Conservation (phyloP, 2,329 filamentous ascomycete species). For the Venturia nashicola region DNA sequence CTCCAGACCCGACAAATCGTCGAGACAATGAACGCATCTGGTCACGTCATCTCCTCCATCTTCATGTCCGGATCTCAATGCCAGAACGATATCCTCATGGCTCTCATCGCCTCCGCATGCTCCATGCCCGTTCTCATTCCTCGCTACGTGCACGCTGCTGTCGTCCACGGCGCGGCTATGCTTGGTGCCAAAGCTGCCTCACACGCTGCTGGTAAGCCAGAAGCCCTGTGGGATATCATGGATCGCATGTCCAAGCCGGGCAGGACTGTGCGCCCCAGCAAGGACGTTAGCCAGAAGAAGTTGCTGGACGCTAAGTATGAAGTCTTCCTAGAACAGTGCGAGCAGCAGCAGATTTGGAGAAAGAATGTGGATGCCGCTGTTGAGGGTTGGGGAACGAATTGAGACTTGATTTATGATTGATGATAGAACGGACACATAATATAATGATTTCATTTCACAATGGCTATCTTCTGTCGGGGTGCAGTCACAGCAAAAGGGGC, state of each 20-base stretch:
- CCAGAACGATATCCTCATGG: constrained; percentile 88
- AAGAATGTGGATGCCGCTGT: constrained; percentile 54
- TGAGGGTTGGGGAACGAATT: constrained; percentile 2
- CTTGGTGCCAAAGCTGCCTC: constrained; percentile 94
- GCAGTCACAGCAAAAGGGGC: too few relatives aligned
- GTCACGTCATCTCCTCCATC: constrained; percentile 79
- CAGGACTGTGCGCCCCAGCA: constrained; percentile 64
- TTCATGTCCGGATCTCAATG: constrained; percentile 99
- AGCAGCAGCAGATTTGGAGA: constrained; percentile 72
- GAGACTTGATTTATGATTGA: neutral
- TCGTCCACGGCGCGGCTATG: constrained; percentile 98
- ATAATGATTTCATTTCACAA: neutral
- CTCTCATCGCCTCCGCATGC: constrained; percentile 80
- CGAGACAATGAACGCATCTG: constrained; percentile 80
- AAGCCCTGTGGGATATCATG: constrained; percentile 94
- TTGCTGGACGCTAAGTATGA: constrained; percentile 82
- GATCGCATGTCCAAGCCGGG: constrained; percentile 93
- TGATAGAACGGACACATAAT: neutral
- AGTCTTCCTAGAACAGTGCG: constrained; percentile 88
- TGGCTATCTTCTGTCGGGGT: too few relatives aligned
- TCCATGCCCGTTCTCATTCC: constrained; percentile 89
- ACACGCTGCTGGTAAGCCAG: constrained; percentile 61
- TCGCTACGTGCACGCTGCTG: constrained; percentile 84
- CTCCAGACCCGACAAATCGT: constrained; percentile 94
- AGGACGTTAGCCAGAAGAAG: constrained; percentile 60